Base-by-base conservation (phyloP, 352 stramenopile species). In the Phytophthora kernoviae region DNA sequence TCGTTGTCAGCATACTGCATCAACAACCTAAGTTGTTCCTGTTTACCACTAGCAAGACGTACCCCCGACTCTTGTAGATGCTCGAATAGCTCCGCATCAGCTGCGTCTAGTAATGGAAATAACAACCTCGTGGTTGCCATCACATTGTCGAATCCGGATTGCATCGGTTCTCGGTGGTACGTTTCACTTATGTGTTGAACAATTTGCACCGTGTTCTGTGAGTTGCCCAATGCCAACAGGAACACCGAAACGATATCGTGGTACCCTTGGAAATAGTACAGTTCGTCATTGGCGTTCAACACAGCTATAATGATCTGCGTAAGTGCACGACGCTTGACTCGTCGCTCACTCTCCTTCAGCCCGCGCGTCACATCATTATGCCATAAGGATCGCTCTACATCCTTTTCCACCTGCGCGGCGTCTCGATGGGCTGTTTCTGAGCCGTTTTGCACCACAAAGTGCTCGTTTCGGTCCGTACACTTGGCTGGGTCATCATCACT, bases 221-320 rank as follows among this genome's bases (percentile, higher is more conserved):
- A 78, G 24, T 97, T 77, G 36, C 90, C 91, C 17, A 94, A 45
- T n/a, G 80, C 82, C 26, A 95, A 55, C 26, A 92, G 57, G 45
- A 95, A 92, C 20, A 96, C 82, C 17, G 87, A 94, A 22, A 84
- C 87, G 17, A 98, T 84, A 69, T 98, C 95, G 68, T 98, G 94
- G 69, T 96, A 98, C 26, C 95, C 95, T 83, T 96, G 87, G 46
- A 90, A 94, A 68, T 96, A 96, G 50, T 89, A 85, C 37, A 93
- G 51, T 18, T 85, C 70, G 7, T 65, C 33, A 47, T 92, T 77
- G 14, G 63, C 34, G 12, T 58, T 41, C 22, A 93, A 61, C 39
- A 88, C 75, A 9, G 55, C 56, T 21, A 84, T 44, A 46, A 92
- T 92, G n/a, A 89, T 54, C 21, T 82, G 72, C 15, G 75, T 85